These are phyloP conservation scores for Rosa multiflora DNA, from an alignment of 306 rosid species.

Conservation along the genomic window DNA sequence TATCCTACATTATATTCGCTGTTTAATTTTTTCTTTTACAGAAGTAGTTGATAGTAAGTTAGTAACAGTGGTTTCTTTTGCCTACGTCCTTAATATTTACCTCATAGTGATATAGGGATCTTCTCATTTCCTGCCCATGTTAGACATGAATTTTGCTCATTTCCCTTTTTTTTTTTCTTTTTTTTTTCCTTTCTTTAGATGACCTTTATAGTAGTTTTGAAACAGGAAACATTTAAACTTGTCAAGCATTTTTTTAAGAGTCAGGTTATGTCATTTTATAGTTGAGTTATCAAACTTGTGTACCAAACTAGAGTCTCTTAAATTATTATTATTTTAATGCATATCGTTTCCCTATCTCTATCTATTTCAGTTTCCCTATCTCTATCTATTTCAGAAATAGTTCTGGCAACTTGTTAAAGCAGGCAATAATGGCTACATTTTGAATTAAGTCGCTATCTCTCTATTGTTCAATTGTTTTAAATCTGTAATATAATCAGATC, in stretches of 20 bases:
- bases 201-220: background rate
- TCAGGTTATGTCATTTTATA: no score
- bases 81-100: background rate
- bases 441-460: conserved; percentile 25
- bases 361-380: conserved; percentile 11
- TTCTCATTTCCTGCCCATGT: background rate
- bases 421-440: conserved; percentile 34
- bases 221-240: background rate
- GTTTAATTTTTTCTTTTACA: background rate
- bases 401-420: conserved; percentile 35
- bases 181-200: background rate
- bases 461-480: conserved; percentile 23
- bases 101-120: background rate
- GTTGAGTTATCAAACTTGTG: no score
- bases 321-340: background rate
- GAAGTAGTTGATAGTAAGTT: background rate
- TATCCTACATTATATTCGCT: no score
- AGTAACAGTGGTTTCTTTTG: background rate
- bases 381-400: conserved; percentile 9
- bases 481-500: conserved; percentile 16
- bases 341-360: conserved; percentile 21
- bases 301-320: conserved; percentile 10
- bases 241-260: no score
- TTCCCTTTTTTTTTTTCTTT: no score
- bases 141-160: no score